Base-by-base conservation (phyloP, 2,329 filamentous ascomycete species). In the Apiospora pterosperma region DNA sequence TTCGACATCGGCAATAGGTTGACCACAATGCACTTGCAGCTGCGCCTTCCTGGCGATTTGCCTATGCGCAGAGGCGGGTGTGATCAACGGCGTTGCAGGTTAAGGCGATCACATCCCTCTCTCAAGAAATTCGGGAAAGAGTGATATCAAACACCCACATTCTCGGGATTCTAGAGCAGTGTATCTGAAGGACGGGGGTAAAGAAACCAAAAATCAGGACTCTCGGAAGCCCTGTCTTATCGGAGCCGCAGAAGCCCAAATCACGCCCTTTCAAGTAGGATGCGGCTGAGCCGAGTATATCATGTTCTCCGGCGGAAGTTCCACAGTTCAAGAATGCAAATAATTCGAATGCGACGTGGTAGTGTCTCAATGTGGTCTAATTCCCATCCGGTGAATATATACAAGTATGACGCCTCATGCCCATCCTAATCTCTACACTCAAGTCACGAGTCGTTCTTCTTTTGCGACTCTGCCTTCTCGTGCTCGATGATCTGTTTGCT, bases 401-500 rank as follows among this genome's bases (percentile, higher is more conserved):
- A 62, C 60, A 62, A 44, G 60, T 60, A 23, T 38, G 58, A 60
- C 34, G 60, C 39, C 60, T 23, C 36, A 36, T 19, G 38, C 44
- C 44, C 44, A 23, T 42, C 14, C n/a, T 21, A 34, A 6, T 8
- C 31, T 59, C 38, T 60, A 12, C 8, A 60, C 58, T 4, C 34
- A 25, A 28, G 34, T 65, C 39, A 76, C 65, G 71, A 72, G 62
- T 73, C 69, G 66, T 66, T 71, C 55, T 71, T 73, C 36, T 71
- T 69, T 34, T 67, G 70, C 67, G 71, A 74, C 65, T 80, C 75
- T 58, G 74, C 75, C 68, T 75, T 75, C 70, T 82, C 80, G 75
- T 82, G 72, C 70, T 82, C 80, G 66, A 74, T 77, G 67, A 82
- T 79, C 68, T 82, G 80, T 67, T 75, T 80, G 70, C 73, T 78